phyloP scores from a whole-genome alignment of 352 stramenopile genomes.

The Phytophthora sp. region DNA sequence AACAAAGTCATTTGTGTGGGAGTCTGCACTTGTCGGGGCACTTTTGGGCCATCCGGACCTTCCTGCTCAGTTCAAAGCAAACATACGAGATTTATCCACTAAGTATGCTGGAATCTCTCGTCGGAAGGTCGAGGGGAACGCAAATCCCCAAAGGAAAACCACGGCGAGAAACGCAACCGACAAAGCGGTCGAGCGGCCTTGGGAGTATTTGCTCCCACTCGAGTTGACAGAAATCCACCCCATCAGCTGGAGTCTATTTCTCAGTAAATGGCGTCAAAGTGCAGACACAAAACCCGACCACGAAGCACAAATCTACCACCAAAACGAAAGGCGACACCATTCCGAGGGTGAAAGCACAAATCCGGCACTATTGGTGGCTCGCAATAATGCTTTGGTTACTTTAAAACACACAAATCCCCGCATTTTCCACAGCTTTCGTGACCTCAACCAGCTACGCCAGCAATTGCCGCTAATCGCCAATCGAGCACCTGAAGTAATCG shows the following conservation, averaged over 20 bases:
- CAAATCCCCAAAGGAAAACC: too few relatives aligned
- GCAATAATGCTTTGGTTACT: slow-evolving; percentile 37
- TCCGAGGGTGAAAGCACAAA: slow-evolving; percentile 15
- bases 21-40: slow-evolving; percentile 41
- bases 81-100: slow-evolving; percentile 27
- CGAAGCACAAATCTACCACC: slow-evolving; percentile 11
- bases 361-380: slow-evolving; percentile 33
- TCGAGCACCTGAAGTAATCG: slow-evolving; percentile 4
- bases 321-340: slow-evolving; percentile 20
- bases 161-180: neutral
- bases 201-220: slow-evolving; percentile 39
- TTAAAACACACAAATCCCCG: slow-evolving; percentile 33
- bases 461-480: slow-evolving; percentile 42
- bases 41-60: slow-evolving; percentile 32
- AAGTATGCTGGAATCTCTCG: slow-evolving; percentile 7
- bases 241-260: slow-evolving; percentile 60
- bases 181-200: slow-evolving; percentile 23
- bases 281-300: slow-evolving; percentile 21
- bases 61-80: slow-evolving; percentile 40
- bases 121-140: neutral
- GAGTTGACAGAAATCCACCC: slow-evolving; percentile 45
- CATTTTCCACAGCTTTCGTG: slow-evolving; percentile 49
- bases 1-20: slow-evolving; percentile 43
- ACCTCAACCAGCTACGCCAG: slow-evolving; percentile 51
- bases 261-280: slow-evolving; percentile 57